Evolutionary conservation across 768 basidiomycete genomes (phyloP), one percentile per base, ranked within the genome.

Genomic region (Termitomyces sp.): DNA sequence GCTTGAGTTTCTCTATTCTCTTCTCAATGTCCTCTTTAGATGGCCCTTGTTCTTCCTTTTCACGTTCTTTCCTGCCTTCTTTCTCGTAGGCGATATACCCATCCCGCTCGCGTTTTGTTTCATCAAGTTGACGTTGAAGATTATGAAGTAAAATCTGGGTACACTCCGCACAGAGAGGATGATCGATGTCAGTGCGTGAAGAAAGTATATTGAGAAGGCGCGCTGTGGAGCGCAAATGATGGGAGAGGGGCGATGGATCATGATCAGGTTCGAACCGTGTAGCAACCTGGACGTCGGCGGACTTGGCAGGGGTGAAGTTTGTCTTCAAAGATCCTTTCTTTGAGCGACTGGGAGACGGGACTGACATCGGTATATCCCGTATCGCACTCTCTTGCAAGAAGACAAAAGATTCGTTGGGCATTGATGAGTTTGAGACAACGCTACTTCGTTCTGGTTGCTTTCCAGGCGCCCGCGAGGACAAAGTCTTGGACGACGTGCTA

Each of bases 161-260:
- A 72, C 97, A 99, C 67, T 98, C 96, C 0, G 89, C 85, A 71
- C 97, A 99, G 8, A 99, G 80, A 5, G 97, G 97, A 69, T 98
- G 95, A 70, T 95, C 93, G 47, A 95, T 83, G 35, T 89, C 88
- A 55, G 88, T 86, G 46, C 86, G 79, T 57, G 86, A 82, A 13
- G 91, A 90, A 47, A 93, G 78, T 33, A 92, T 71, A 69, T 89
- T 89, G 70, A 91, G 88, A 41, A 94, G 78, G 20, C 85, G 84
- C 61, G 82, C 80, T 50, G 88, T 86, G 38, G 89, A 90, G 58
- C 86, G 85, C 59, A 93, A 75, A 67, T 89, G 88, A 71, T 89
- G 85, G 43, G 90, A 89, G 62, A 91, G 76, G 36, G 91, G 87
- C 26, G 90, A 85, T 49, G 89, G 86, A 67, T 83, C 78, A 36